These are phyloP conservation scores for Kwoniella pini DNA, from an alignment of 768 basidiomycete genomes.

Conservation along the genomic window DNA sequence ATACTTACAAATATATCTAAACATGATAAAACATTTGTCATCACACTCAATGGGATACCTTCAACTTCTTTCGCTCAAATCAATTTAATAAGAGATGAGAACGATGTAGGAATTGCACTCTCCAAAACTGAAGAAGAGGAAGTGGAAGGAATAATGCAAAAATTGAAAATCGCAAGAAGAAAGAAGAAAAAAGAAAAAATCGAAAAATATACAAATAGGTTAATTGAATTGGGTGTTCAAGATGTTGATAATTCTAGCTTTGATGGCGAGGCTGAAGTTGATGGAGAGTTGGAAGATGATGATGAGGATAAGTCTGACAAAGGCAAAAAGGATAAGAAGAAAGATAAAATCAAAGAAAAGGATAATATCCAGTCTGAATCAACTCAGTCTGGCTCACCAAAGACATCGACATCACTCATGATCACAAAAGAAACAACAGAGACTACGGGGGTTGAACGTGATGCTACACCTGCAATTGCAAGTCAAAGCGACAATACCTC, in stretches of 20 bases:
- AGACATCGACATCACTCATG: neutral
- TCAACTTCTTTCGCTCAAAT: conserved; percentile 22
- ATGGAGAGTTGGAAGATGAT: neutral
- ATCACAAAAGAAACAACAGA: too few relatives aligned
- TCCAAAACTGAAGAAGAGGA: conserved; percentile 50
- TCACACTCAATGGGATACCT: conserved; percentile 25
- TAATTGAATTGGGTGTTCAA: conserved; percentile 42
- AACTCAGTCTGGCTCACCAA: too few relatives aligned
- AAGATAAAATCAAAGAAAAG: neutral
- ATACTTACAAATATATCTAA: conserved; percentile 49
- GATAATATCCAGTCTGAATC: too few relatives aligned
- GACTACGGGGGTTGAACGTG: too few relatives aligned
- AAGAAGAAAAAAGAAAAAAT: conserved; percentile 52
- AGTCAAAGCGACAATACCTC: neutral
- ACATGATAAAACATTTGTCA: conserved; percentile 41
- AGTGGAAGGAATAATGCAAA: conserved; percentile 49
- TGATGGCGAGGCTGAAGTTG: neutral
- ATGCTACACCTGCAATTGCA: neutral
- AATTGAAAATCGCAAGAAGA: conserved; percentile 50
- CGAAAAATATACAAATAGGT: conserved; percentile 44
- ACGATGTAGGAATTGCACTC: conserved; percentile 38
- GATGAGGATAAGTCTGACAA: neutral
- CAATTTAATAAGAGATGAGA: conserved; percentile 33
- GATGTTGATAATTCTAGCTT: conserved; percentile 7
- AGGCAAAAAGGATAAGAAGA: neutral